Percentiles rank a stretch among this genome's conserved stretches.
Conservation (phyloP, 2,329 filamentous ascomycete genomes). For the Aspergillus arachidicola region DNA sequence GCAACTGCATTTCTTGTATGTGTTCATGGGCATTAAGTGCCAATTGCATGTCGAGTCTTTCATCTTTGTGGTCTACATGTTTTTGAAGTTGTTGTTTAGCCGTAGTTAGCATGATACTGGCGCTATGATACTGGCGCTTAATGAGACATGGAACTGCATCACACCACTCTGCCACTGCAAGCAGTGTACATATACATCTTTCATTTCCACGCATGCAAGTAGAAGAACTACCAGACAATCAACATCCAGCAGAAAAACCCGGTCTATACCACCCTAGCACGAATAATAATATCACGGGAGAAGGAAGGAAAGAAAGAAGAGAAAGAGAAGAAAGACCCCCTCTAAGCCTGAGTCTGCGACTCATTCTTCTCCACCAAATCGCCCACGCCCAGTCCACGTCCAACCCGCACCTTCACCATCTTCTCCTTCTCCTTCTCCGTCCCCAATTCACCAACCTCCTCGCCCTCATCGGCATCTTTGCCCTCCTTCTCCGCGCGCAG, state of each 20-base stretch:
- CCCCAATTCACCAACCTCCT: conserved; percentile 68
- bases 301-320: background rate
- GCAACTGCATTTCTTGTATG: background rate
- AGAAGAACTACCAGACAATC: background rate
- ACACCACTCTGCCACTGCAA: background rate
- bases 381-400: conserved; percentile 75
- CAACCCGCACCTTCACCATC: conserved; percentile 84
- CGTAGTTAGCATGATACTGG: conserved; percentile 1
- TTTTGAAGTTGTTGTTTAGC: background rate
- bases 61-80: background rate
- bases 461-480: conserved; percentile 63
- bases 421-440: conserved; percentile 55
- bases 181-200: background rate
- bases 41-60: background rate
- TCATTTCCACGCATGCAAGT: background rate
- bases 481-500: conserved; percentile 36
- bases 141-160: background rate
- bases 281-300: background rate
- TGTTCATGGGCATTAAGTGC: background rate
- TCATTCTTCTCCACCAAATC: conserved; percentile 56
- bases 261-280: background rate
- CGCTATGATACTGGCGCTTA: background rate
- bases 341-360: conserved; percentile 23
- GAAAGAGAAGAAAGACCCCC: background rate
- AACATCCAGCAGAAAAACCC: background rate